These are phyloP conservation scores for Ogataea siamensis DNA, from an alignment of 805 yeast genomes.

Conservation along the genomic window DNA sequence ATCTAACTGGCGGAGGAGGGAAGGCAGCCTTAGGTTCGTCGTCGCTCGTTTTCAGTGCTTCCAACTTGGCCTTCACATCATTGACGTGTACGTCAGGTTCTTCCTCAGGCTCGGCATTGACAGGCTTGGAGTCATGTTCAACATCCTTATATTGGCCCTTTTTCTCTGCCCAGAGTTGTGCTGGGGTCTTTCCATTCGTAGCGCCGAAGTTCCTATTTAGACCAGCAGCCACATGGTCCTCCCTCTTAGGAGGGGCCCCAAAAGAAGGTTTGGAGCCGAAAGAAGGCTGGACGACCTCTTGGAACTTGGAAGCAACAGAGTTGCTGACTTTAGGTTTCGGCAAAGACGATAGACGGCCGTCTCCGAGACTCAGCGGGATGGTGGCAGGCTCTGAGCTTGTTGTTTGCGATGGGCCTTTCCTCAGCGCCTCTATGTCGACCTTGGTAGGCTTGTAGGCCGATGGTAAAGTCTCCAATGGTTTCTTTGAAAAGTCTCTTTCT, in stretches of 20 bases:
- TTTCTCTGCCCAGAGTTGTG: slow-evolving; percentile 93
- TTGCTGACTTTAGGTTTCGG: slow-evolving; percentile 60
- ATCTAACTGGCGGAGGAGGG: slow-evolving; percentile 12
- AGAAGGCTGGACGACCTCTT: slow-evolving; percentile 35
- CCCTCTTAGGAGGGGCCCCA: slow-evolving; percentile 31
- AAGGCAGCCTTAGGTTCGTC: slow-evolving; percentile 18
- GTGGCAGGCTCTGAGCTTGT: slow-evolving; percentile 37
- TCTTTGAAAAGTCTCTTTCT: slow-evolving; percentile 49
- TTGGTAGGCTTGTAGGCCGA: slow-evolving; percentile 67
- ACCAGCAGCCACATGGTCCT: slow-evolving; percentile 55
- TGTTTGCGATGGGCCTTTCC: slow-evolving; percentile 48
- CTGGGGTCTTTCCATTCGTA: slow-evolving; percentile 84
- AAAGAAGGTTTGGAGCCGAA: slow-evolving; percentile 36
- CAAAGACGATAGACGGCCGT: slow-evolving; percentile 55
- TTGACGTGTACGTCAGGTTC: slow-evolving; percentile 33
- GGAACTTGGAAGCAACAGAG: slow-evolving; percentile 49
- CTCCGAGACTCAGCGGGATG: slow-evolving; percentile 29
- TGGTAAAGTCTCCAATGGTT: slow-evolving; percentile 52
- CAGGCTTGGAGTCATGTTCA: slow-evolving; percentile 32
- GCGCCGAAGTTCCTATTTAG: slow-evolving; percentile 60
- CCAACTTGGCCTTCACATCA: slow-evolving; percentile 34
- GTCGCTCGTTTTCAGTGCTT: slow-evolving; percentile 27
- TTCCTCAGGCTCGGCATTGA: slow-evolving; percentile 25
- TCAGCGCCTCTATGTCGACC: slow-evolving; percentile 55
- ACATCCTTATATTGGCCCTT: slow-evolving; percentile 62